Evolutionary conservation across 345 rosid genomes (phyloP).

Genomic region (Cardamine occulta): DNA sequence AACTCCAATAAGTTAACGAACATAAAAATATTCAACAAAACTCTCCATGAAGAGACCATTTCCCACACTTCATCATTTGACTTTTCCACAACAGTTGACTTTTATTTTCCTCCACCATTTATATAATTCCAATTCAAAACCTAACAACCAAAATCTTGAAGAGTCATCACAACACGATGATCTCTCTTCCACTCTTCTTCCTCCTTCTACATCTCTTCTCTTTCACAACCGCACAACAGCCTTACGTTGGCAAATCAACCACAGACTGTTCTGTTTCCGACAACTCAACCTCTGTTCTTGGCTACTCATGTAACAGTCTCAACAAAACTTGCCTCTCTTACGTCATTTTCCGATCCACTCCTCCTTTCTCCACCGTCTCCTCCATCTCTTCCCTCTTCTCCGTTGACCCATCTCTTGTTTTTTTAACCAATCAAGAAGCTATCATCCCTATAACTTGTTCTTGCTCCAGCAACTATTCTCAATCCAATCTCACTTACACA

Average conservation of each 20-base stretch:
- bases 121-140: neutral
- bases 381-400: conserved; percentile 61
- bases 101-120: neutral
- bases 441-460: conserved; percentile 75
- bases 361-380: conserved; percentile 54
- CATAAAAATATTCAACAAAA: neutral
- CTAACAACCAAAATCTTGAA: conserved; percentile 1
- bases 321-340: conserved; percentile 63
- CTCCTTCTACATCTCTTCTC: conserved; percentile 22
- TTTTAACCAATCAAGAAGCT: conserved; percentile 56
- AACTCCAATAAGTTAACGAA: neutral
- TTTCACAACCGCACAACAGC: conserved; percentile 64
- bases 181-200: conserved; percentile 16
- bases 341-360: conserved; percentile 63
- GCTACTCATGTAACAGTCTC: conserved; percentile 75
- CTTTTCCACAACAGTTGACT: conserved; percentile 26
- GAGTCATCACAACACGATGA: conserved; percentile 16
- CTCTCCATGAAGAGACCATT: neutral
- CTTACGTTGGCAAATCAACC: conserved; percentile 55
- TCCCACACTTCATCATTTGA: conserved; percentile 21
- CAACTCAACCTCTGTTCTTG: conserved; percentile 57
- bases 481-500: conserved; percentile 56
- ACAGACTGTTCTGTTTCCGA: conserved; percentile 48
- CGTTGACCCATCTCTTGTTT: conserved; percentile 52
- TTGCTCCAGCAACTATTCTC: conserved; percentile 59